Base-by-base conservation (phyloP, 352 stramenopile genomes). In the Pythium diclinum region DNA sequence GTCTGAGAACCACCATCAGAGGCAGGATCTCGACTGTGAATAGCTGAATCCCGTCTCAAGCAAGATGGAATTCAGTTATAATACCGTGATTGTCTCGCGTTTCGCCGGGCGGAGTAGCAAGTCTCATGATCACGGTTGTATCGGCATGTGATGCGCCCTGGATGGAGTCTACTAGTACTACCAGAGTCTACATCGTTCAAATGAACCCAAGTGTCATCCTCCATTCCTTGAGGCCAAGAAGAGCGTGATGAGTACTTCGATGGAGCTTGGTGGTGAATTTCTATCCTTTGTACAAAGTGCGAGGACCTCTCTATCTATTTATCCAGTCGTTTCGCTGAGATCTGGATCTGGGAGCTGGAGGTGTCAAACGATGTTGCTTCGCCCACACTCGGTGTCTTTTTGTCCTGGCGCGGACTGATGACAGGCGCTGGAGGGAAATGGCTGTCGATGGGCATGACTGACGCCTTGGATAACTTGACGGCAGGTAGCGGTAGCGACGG, bases 391-490 rank as follows among this genome's bases (percentile, higher is more conserved):
- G 53, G 36, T 3, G 40, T 7, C 1, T 38, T 48, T 11, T 34
- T 59, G 8, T 21, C 13, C 32, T 49, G 23, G 7, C 40, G 5
- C 11, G 33, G 16, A 14, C 34, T 14, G 10, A 61, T 8, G 0
- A 28, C 11, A 16, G 64, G 56, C n/a, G 42, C 32, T 4, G 64
- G 58, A 5, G 52, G 57, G 16, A 63, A 54, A 28, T 58, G 57
- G 47, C 61, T 36, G 42, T 79, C 72, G 32, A 89, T 78, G n/a
- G 81, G 81, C 42, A 89, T 68, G n/a, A 88, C 81, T 0, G 81
- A 87, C 25, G 79, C 68, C 57, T 88, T 87, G 7, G 79, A 89
- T 17, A 78, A 47, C 36, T 74, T 71, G 23, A 74, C 58, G 9
- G 33, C 21, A 11, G 48, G 49, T 19, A 54, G 32, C 48, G 67